Percentiles rank a stretch among this genome's conserved stretches.
These are phyloP conservation scores for Shiraia bambusicola DNA, from an alignment of 2,329 filamentous ascomycete species.

Conservation along the genomic window DNA sequence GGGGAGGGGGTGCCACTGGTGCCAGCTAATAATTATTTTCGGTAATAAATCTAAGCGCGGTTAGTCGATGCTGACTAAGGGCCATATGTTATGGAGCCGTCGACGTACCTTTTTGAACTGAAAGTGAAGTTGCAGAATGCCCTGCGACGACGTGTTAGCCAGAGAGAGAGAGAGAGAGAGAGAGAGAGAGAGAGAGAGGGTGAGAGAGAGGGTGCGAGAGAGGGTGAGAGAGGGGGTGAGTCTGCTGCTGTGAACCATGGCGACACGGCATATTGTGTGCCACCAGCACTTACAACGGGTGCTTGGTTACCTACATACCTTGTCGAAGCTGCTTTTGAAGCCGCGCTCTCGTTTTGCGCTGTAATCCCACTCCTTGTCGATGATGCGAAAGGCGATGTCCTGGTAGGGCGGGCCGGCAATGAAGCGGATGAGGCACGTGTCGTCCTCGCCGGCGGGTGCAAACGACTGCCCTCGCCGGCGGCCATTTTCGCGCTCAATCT, in stretches of 20 bases:
- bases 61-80: conserved; percentile 19
- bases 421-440: conserved; percentile 95
- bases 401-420: conserved; percentile 94
- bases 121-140: conserved; percentile 94
- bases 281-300: too few relatives aligned
- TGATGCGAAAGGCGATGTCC: conserved; percentile 94
- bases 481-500: conserved; percentile 91
- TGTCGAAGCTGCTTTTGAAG: conserved; percentile 96
- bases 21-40: conserved; percentile 47
- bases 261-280: too few relatives aligned
- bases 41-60: conserved; percentile 49
- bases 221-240: too few relatives aligned
- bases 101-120: conserved; percentile 89
- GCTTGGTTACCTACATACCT: too few relatives aligned
- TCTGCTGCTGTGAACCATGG: too few relatives aligned
- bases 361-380: conserved; percentile 99
- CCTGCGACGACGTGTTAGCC: conserved; percentile 56
- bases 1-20: too few relatives aligned
- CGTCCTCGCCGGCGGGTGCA: conserved; percentile 90
- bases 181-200: too few relatives aligned
- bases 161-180: too few relatives aligned
- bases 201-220: too few relatives aligned
- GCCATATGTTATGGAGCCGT: too few relatives aligned
- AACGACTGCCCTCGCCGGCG: conserved; percentile 87
- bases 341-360: conserved; percentile 92